These are phyloP conservation scores for Wallacemonas rigidus DNA, from an alignment of 208 protist species.

Conservation along the genomic window DNA sequence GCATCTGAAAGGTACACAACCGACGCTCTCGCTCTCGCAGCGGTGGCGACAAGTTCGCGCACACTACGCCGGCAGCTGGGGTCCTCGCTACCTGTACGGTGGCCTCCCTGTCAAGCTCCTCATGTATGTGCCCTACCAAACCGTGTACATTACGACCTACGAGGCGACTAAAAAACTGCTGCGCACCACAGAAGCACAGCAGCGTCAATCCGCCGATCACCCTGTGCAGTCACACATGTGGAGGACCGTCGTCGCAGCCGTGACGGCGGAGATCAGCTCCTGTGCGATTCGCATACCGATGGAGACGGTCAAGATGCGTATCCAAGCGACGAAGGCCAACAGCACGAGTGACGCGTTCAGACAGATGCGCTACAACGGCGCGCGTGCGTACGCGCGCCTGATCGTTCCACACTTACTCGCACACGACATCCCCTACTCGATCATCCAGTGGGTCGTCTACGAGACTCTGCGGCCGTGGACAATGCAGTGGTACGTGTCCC, in stretches of 20 bases:
- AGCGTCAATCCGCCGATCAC: not conserved
- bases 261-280: constrained; percentile 56
- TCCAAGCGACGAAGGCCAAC: constrained; percentile 58
- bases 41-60: constrained; percentile 26
- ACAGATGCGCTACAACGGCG: constrained; percentile 52
- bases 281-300: constrained; percentile 79
- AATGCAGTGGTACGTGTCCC: constrained; percentile 10
- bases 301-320: constrained; percentile 85
- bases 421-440: constrained; percentile 83
- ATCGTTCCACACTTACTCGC: constrained; percentile 69
- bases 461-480: constrained; percentile 73
- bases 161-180: constrained; percentile 30
- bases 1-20: not conserved
- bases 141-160: constrained; percentile 75
- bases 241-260: constrained; percentile 45
- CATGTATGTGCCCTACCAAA: constrained; percentile 81
- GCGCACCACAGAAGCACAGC: constrained; percentile 1
- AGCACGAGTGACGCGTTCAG: constrained; percentile 45
- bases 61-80: constrained; percentile 61
- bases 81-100: constrained; percentile 61
- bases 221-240: constrained; percentile 22
- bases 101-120: constrained; percentile 72
- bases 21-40: constrained; percentile 19
- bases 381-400: constrained; percentile 42
- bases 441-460: constrained; percentile 79